Evolutionary conservation across 306 rosid species (phyloP), one percentile per base, ranked within the genome.

Genomic region (Cicer cuneatum): DNA sequence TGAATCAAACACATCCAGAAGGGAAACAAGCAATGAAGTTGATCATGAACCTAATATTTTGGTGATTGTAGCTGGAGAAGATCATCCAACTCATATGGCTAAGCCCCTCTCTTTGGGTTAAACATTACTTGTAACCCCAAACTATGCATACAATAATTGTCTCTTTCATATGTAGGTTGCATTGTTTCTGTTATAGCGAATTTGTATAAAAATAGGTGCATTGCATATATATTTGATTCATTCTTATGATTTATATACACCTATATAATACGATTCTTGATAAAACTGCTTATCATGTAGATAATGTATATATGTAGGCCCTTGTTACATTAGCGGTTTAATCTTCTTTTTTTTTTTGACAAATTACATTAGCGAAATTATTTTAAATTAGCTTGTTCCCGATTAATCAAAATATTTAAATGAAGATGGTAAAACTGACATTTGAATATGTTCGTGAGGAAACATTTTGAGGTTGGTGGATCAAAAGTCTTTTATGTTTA

Each of bases 71-170:
- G 80, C 85, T 0, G 85, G 85, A 43, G 57, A 73, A 72, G 8
- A 72, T 0, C 76, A 67, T 48, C 85, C 85, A 18, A 82, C 82
- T 51, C 75, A 66, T 60, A 7, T 82, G 62, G 85, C 85, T 13
- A 60, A 67, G 8, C 77, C 76, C 5, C 54, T 78, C 15, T 14
- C 81, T 48, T 9, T 15, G 35, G 4, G 5, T 29, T 29, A 43
- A 66, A 66, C 64, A 29, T 58, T 45, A 21, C 43, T 11, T 66
- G 40, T 37, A 61, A 62, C 29, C 1, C 7, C 6, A 62, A 61
- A 1, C 24, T 14, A 14, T 38, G 68, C 59, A 13, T 16, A 18
- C 21, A 8, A 5, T 39, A 40, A 62, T 62, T 62, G 68, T 14
- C n/a, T 62, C 29, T 14, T 62, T 37, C 43, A 13, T 14, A n/a